phyloP scores from a whole-genome alignment of 345 rosid genomes.

The Lagerstroemia speciosa region DNA sequence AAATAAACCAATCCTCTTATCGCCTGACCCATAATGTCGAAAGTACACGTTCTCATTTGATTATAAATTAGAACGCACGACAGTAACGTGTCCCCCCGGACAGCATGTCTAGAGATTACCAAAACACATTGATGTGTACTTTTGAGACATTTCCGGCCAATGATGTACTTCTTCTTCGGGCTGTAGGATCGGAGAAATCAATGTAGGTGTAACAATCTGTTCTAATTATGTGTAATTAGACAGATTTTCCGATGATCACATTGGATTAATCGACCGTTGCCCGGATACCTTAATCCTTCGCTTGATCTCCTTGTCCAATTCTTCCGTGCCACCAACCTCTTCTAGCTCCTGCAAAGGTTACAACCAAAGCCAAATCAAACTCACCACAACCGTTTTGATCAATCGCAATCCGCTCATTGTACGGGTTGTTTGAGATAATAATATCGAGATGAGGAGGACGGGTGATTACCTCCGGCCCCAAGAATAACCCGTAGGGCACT shows the following conservation, averaged over 20 bases:
- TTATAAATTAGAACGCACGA: too few species aligned
- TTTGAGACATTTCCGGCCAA: too few species aligned
- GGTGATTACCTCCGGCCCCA: slow-evolving; percentile 41
- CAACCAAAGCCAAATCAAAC: background rate
- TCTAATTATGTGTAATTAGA: background rate
- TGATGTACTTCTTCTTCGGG: too few species aligned
- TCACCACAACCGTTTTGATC: background rate
- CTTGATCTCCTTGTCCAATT: slow-evolving; percentile 29
- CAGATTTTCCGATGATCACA: background rate
- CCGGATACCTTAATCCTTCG: background rate
- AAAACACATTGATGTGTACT: too few species aligned
- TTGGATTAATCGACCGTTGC: background rate
- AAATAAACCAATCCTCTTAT: too few species aligned
- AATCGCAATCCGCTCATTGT: background rate
- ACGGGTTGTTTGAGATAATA: too few species aligned
- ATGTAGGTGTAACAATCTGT: too few species aligned
- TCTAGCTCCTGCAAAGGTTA: slow-evolving; percentile 38
- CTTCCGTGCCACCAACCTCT: slow-evolving; percentile 41
- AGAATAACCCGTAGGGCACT: slow-evolving; percentile 54
- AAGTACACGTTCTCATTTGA: too few species aligned
- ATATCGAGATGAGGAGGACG: background rate
- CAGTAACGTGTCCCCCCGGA: too few species aligned
- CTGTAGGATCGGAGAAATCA: too few species aligned
- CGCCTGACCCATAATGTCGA: too few species aligned
- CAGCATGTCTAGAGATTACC: too few species aligned